Conservation (phyloP, 345 rosid genomes). For the Psidium guajava region DNA sequence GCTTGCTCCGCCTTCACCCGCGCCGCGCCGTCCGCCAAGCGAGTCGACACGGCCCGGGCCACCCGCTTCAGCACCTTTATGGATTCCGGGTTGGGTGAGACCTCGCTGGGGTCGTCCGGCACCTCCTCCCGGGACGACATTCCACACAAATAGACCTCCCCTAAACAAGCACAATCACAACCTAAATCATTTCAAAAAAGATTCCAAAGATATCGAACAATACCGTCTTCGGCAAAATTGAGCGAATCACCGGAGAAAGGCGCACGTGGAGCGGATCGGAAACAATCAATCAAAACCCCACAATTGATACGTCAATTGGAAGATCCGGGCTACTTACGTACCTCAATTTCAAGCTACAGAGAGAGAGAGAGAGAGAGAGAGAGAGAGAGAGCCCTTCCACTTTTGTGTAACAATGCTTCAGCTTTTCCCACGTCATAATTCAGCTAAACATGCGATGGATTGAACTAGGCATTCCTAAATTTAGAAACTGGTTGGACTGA, state of each 20-base stretch:
- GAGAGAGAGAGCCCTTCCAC: background rate
- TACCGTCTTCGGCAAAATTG: background rate
- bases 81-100: conserved; percentile 51
- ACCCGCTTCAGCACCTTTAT: conserved; percentile 64
- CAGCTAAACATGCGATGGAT: background rate
- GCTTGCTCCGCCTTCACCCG: conserved; percentile 77
- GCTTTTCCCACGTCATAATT: background rate
- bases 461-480: background rate
- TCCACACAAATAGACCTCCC: conserved; percentile 90
- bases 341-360: background rate
- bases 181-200: background rate
- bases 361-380: background rate
- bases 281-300: background rate
- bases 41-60: conserved; percentile 60
- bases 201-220: background rate
- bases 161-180: conserved; percentile 10
- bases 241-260: background rate
- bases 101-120: conserved; percentile 69
- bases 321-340: background rate
- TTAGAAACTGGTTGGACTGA: background rate
- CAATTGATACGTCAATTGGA: background rate
- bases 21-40: conserved; percentile 46
- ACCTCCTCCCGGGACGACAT: conserved; percentile 66
- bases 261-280: background rate
- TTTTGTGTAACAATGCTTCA: background rate